Base-by-base conservation (phyloP, 306 rosid genomes). In the Corylus americana region DNA sequence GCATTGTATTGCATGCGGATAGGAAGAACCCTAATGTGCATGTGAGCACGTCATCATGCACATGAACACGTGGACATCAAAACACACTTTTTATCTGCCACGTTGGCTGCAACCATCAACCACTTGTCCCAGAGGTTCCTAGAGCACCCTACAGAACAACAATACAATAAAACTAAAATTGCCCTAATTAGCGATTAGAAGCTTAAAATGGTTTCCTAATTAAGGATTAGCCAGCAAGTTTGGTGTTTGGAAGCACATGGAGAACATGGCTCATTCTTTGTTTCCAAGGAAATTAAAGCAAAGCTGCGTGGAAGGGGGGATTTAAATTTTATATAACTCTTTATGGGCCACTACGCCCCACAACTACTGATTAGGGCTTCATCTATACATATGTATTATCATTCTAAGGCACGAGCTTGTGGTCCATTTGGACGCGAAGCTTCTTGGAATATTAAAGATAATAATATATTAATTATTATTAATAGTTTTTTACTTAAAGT, bases 21-120 rank as follows among this genome's bases (percentile, higher is more conserved):
- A 3, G 18, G 73, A 39, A 37, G 54, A 55, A 53, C 5, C 49
- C 55, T 51, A 7, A 73, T 4, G 8, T 25, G 45, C 74, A 68
- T 77, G 69, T 17, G 63, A 77, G 55, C 18, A 35, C 75, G 29
- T 68, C 53, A 39, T 12, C 55, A 64, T 53, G 73, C 63, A 61
- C 73, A 73, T 62, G 83, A 39, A 39, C 66, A 51, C 5, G 25
- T 35, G 22, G 77, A 74, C 64, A n/a, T n/a, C 20, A 8, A 57
- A 74, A 44, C 48, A 55, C 44, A 18, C 55, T 47, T 51, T 39
- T 62, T 18, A 18, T 44, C 18, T 5, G 77, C 77, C 67, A 71
- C 77, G 55, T 49, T 48, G 82, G 55, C n/a, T 13, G 57, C 74
- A 27, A 27, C 57, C 63, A 35, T 72, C 37, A 7, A 31, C 83